Evolutionary conservation across 805 yeast genomes (phyloP).

Genomic region (Nakazawaea ishiwadae): DNA sequence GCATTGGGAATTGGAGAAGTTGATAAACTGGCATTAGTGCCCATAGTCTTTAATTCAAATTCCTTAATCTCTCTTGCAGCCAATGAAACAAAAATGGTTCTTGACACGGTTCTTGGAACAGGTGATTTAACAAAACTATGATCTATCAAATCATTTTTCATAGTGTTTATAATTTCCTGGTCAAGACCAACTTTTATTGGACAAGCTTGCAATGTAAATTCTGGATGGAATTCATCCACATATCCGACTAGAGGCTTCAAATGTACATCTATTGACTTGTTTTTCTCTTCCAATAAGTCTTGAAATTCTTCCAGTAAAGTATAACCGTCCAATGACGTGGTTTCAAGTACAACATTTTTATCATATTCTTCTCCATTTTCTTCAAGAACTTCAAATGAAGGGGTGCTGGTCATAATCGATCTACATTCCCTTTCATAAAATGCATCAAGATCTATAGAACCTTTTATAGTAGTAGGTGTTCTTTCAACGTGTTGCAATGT

Average conservation of each 20-base stretch:
- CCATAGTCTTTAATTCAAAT: slow-evolving; percentile 29
- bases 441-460: slow-evolving; percentile 3
- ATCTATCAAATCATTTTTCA: slow-evolving; percentile 44
- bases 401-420: slow-evolving; percentile 3
- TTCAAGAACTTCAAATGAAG: not conserved
- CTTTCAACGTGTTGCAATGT: not conserved
- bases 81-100: slow-evolving; percentile 37
- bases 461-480: not conserved
- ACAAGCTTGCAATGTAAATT: slow-evolving; percentile 46
- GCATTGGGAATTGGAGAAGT: slow-evolving; percentile 1
- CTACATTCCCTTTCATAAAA: not conserved
- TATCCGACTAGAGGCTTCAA: slow-evolving; percentile 25
- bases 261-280: slow-evolving; percentile 2
- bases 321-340: slow-evolving; percentile 12
- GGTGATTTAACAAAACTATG: slow-evolving; percentile 24
- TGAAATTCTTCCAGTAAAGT: no score
- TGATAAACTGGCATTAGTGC: not conserved
- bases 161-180: slow-evolving; percentile 34
- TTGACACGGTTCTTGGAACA: slow-evolving; percentile 23
- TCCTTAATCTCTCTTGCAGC: slow-evolving; percentile 40
- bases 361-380: slow-evolving; percentile 8
- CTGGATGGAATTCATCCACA: slow-evolving; percentile 47
- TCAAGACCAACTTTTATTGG: slow-evolving; percentile 42
- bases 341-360: slow-evolving; percentile 8
- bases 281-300: no score